Evolutionary conservation across 139 green algal species (phyloP), one percentile per base, ranked within the genome.

Genomic region (Raphidocelis subcapitata): DNA sequence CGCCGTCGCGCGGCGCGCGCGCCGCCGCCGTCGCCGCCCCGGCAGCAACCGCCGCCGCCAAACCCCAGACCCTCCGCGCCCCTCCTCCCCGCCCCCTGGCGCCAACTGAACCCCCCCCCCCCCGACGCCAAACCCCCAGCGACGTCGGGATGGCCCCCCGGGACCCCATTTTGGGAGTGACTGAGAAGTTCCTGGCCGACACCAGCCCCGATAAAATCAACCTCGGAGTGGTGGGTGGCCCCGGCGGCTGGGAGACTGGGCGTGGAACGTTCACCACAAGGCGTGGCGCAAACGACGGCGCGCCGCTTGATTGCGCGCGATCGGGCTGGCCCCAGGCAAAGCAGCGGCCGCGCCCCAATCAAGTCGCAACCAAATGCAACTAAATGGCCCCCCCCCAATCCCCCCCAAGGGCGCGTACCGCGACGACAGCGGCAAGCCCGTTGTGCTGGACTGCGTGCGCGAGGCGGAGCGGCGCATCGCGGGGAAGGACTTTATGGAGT

Each of bases 161-260:
- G 14, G 88, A 93, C 55, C 88, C 88, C 16, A 93, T 93, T 28
- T 62, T 93, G 3, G 88, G 85, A 36, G 75, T 93, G 14, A 91
- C 84, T 21, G 84, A 96, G 69, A 86, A 84, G 16, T 93, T 91
- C 54, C 54, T 94, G 32, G 87, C 87, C 0, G 92, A 97, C 69
- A 69, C 59, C 12, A 87, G 89, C 70, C 83, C 88, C 0, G 33
- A 86, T 21, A 98, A 98, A 74, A 94, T 98, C 31, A 98, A 97
- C 82, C 75, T 97, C 15, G 93, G 92, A 57, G 92, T 94, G 84
- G 90, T 95, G 54, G 59, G 87, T 79, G 14, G 10, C 47, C 35
- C 29, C 2, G 31, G n/a, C 44, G 28, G 1, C 29, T 5, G 71
- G 23, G 24, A 12, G 36, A 33, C 35, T 21, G 29, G 26, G n/a